A percentile compares a stretch with the other conserved stretches of the same genome.
These are phyloP conservation scores for Fusarium odoratissimum DNA, from an alignment of 2,329 filamentous ascomycete genomes.

Conservation along the genomic window DNA sequence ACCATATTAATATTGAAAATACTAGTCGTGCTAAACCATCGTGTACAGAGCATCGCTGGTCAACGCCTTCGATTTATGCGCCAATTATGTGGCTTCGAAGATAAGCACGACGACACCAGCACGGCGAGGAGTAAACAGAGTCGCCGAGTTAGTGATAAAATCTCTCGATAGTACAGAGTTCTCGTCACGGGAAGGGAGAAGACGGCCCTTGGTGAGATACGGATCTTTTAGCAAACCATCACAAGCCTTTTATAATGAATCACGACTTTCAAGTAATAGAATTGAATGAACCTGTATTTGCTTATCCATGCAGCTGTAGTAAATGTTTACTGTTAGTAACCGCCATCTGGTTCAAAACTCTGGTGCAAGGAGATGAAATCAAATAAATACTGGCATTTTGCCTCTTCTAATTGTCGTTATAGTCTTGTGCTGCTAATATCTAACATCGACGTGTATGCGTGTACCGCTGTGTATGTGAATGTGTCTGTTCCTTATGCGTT, in stretches of 20 bases:
- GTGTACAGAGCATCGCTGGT: slow-evolving; percentile 63
- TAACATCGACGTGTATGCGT: slow-evolving; percentile 7
- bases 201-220: not conserved
- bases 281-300: not conserved
- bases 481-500: not conserved
- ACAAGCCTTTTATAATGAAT: not conserved
- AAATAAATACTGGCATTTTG: slow-evolving; percentile 2
- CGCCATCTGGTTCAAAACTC: not conserved
- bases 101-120: slow-evolving; percentile 19
- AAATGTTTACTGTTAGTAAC: not conserved
- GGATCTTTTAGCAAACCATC: not conserved
- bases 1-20: not conserved
- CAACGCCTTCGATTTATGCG: slow-evolving; percentile 67
- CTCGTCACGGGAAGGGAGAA: not conserved
- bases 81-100: slow-evolving; percentile 65
- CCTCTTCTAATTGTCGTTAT: slow-evolving; percentile 18
- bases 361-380: not conserved
- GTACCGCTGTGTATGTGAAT: slow-evolving; percentile 17
- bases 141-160: slow-evolving; percentile 29
- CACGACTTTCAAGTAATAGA: not conserved
- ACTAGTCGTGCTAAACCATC: not conserved
- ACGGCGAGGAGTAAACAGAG: slow-evolving; percentile 21
- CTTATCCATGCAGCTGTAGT: not conserved
- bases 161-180: slow-evolving; percentile 19
- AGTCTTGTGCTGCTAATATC: slow-evolving; percentile 10